Evolutionary conservation across 495 filamentous ascomycete species (phyloP).

Genomic region (Trichoderma gamsii): DNA sequence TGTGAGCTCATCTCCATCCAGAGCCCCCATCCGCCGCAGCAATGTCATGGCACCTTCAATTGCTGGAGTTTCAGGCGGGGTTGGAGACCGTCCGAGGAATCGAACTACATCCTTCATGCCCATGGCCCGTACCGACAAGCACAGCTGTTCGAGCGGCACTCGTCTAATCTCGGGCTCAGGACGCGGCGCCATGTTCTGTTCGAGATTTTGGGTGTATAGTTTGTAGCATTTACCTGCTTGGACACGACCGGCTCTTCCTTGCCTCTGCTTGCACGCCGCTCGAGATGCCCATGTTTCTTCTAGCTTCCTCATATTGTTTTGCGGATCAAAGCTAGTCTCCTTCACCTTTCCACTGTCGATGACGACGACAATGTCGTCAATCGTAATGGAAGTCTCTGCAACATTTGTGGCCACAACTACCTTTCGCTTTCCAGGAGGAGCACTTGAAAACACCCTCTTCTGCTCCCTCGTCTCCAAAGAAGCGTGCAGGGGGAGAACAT

Average conservation of each 20-base stretch:
- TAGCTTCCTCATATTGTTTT: slow-evolving; percentile 89
- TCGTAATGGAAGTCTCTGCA: slow-evolving; percentile 96
- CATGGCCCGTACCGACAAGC: slow-evolving; percentile 91
- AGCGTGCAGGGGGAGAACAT: slow-evolving; percentile 85
- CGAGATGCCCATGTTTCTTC: slow-evolving; percentile 92
- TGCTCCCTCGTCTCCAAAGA: slow-evolving; percentile 85
- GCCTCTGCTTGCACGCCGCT: slow-evolving; percentile 93
- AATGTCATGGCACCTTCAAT: slow-evolving; percentile 77
- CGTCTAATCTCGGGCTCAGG: slow-evolving; percentile 90
- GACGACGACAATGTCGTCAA: slow-evolving; percentile 93
- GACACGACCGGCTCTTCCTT: slow-evolving; percentile 89
- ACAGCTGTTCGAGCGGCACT: slow-evolving; percentile 90
- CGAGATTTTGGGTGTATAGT: slow-evolving; percentile 79
- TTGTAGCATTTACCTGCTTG: slow-evolving; percentile 90
- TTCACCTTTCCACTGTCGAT: slow-evolving; percentile 94
- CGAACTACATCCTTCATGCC: slow-evolving; percentile 70
- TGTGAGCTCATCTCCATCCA: slow-evolving; percentile 78
- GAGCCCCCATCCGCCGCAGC: slow-evolving; percentile 77
- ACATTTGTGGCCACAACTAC: slow-evolving; percentile 93
- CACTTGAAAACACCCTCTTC: slow-evolving; percentile 69
- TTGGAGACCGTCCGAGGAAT: slow-evolving; percentile 82
- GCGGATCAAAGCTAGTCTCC: slow-evolving; percentile 88
- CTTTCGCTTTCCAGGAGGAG: slow-evolving; percentile 78
- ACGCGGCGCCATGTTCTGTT: slow-evolving; percentile 78
- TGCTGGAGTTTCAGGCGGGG: slow-evolving; percentile 75